These are phyloP conservation scores for Hypholoma fasciculare DNA, from an alignment of 768 basidiomycete genomes.

Conservation along the genomic window DNA sequence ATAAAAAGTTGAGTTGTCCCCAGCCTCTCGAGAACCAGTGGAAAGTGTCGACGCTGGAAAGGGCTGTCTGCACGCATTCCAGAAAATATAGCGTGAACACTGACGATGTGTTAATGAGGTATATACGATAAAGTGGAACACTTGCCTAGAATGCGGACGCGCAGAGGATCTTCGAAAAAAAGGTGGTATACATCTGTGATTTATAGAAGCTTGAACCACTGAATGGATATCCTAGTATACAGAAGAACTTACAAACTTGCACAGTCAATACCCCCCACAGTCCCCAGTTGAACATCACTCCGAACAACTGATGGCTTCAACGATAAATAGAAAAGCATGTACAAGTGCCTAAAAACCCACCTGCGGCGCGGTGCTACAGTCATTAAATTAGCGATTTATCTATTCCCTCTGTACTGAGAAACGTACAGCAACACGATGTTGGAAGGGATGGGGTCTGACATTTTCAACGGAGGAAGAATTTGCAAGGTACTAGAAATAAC, in stretches of 20 bases:
- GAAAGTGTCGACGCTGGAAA: background rate
- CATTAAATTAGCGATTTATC: no score
- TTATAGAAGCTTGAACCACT: background rate
- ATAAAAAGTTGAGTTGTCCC: background rate
- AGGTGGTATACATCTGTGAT: conserved; percentile 1
- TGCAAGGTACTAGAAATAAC: no score
- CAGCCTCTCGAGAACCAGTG: conserved; percentile 1
- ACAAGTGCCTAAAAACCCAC: background rate
- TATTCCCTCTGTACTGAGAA: background rate
- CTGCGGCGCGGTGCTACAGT: background rate
- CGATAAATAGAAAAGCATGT: background rate
- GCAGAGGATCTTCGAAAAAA: background rate
- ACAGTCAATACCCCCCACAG: conserved; percentile 2
- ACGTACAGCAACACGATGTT: background rate
- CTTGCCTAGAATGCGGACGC: background rate
- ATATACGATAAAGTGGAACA: background rate
- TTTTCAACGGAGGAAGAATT: background rate
- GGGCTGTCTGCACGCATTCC: background rate
- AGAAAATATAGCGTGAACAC: background rate
- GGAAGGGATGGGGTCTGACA: background rate
- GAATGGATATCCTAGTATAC: no score
- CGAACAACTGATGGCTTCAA: background rate
- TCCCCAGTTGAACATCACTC: conserved; percentile 2
- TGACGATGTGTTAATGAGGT: background rate
- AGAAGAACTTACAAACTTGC: conserved; percentile 1